phyloP scores from a whole-genome alignment of 768 basidiomycete genomes.

The Agrocybe pediades region DNA sequence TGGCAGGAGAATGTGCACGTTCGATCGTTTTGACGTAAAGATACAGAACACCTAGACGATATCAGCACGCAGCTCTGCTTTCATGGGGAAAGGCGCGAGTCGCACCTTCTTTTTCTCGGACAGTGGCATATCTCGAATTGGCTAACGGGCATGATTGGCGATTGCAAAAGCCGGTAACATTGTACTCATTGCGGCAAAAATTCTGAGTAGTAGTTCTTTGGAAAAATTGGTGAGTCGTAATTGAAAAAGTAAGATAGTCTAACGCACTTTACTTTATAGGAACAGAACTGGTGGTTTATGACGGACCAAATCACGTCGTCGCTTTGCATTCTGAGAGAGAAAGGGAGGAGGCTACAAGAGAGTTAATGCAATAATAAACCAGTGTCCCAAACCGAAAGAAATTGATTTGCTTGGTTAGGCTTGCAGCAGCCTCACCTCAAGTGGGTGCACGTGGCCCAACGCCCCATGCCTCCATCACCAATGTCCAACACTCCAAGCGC shows the following conservation, averaged over 20 bases:
- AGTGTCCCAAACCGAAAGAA: constrained; percentile 5
- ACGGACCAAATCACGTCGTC: constrained; percentile 99
- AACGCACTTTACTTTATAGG: constrained; percentile 98
- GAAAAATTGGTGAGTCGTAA: constrained; percentile 10
- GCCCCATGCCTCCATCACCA: background rate
- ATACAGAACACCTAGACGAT: constrained; percentile 70
- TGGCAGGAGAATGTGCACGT: constrained; percentile 91
- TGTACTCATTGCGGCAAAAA: constrained; percentile 99
- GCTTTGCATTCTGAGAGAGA: constrained; percentile 63
- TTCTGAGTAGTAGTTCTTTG: constrained; percentile 91
- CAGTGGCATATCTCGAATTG: constrained; percentile 97
- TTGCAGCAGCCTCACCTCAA: constrained; percentile 11
- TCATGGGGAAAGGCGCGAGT: background rate
- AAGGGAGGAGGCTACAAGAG: background rate
- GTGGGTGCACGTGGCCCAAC: background rate
- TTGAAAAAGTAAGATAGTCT: background rate
- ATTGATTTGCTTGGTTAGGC: constrained; percentile 17
- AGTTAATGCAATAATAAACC: background rate
- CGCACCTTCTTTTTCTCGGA: constrained; percentile 90
- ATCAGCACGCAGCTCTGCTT: background rate
- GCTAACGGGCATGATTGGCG: constrained; percentile 97
- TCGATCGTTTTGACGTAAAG: constrained; percentile 98
- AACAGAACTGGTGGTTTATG: constrained; percentile 94
- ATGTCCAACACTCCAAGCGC: background rate
- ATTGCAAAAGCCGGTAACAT: constrained; percentile 94